Evolutionary conservation across 2,329 filamentous ascomycete genomes (phyloP).

Genomic region (Thelonectria blattea): DNA sequence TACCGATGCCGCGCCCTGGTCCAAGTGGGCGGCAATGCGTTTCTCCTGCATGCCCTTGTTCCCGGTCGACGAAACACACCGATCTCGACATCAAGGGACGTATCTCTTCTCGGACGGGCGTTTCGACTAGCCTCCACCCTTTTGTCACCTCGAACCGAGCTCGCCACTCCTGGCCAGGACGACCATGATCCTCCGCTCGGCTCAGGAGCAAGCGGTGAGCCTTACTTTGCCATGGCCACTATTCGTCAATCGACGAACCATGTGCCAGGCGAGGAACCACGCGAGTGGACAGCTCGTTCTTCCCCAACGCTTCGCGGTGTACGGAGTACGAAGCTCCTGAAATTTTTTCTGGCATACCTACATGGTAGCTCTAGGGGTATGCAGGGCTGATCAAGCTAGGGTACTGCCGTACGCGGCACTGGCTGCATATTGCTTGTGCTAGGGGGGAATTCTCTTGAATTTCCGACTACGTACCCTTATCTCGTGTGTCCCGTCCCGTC

Average conservation of each 20-base stretch:
- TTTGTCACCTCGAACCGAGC: neutral
- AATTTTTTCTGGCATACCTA: neutral
- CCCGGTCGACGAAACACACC: slow-evolving; percentile 9
- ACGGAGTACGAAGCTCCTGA: neutral
- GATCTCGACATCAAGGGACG: neutral
- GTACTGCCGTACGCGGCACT: slow-evolving; percentile 18
- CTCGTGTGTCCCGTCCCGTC: slow-evolving; percentile 11
- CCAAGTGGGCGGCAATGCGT: slow-evolving; percentile 5
- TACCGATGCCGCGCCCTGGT: slow-evolving; percentile 22
- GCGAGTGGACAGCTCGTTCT: slow-evolving; percentile 3
- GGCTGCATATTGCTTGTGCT: slow-evolving; percentile 13
- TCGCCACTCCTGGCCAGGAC: slow-evolving; percentile 3
- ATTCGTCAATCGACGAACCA: slow-evolving; percentile 6
- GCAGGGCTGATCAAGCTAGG: slow-evolving; percentile 22
- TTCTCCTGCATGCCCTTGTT: neutral
- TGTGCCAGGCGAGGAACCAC: neutral
- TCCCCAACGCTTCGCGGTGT: neutral
- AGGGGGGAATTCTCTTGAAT: slow-evolving; percentile 20
- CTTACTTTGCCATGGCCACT: neutral
- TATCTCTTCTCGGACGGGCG: neutral
- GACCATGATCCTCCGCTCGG: neutral
- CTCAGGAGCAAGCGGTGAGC: slow-evolving; percentile 12
- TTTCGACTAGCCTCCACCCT: neutral
- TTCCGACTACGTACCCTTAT: slow-evolving; percentile 20
- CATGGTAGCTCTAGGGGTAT: slow-evolving; percentile 1